Evolutionary conservation across 2,329 filamentous ascomycete genomes (phyloP), one percentile per base, ranked within the genome.

Genomic region (Colletotrichum simmondsii): DNA sequence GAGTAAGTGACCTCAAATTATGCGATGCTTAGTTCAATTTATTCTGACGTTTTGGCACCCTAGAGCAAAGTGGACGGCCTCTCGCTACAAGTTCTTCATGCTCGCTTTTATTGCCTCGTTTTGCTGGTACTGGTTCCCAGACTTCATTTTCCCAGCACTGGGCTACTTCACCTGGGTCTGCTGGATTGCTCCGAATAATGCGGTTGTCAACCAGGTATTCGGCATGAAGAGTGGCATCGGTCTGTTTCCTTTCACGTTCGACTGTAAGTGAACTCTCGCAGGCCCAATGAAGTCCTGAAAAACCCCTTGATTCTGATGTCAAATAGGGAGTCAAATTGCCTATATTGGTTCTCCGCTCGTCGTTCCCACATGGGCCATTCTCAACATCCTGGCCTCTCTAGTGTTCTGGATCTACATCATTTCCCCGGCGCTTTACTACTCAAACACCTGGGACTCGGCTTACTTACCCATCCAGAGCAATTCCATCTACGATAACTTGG

Each of bases 231-330:
- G 87, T 19, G 90, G 90, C 0, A 82, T 91, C 24, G 90, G 89
- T 1, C 79, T 92, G n/a, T 85, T 91, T 64, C 90, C 90, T 2
- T 86, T 90, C 16, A 90, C 88, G 0, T 91, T 92, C 75, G 86
- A 88, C 74, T 88, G 86, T 62, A 19, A 37, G 57, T 7, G 5
- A 8, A 2, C 4, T 8, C 4, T 4, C 35, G 7, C 5, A 16
- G 14, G 35, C 81, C 12, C 2, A 5, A 16, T 2, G 0, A 7
- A 14, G 14, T 4, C 52, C 22, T 54, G 4, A 2, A 12, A 5
- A 8, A 3, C 11, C 5, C 22, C 5, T 28, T 16, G 3, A n/a
- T 26, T 11, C 62, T 61, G 4, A 57, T 7, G 2, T 73, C 75
- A 71, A 68, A 1, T 75, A 81, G 73, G 63, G 64, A 71, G 68